Percentiles rank a stretch among this genome's conserved stretches.
Conservation (phyloP, 345 rosid genomes). For the Mallotus nudiflorus region DNA sequence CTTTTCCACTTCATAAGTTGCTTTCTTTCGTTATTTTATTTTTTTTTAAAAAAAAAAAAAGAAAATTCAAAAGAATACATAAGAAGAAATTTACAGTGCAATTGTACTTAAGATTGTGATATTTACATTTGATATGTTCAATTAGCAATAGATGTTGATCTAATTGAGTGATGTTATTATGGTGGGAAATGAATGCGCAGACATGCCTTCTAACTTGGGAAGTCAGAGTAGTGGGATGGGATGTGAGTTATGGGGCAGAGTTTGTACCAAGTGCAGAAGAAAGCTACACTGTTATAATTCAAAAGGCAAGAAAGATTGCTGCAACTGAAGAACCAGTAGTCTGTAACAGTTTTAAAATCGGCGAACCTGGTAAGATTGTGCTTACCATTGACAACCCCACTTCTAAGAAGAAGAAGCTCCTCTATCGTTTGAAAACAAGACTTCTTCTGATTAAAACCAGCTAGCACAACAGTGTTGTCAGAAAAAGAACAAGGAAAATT, state of each 20-base stretch:
- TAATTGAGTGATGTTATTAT: background rate
- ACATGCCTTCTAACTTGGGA: slow-evolving; percentile 26
- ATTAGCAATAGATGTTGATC: background rate
- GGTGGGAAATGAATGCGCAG: slow-evolving; percentile 14
- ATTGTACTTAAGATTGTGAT: no score
- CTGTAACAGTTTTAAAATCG: slow-evolving; percentile 22
- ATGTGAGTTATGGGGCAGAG: slow-evolving; percentile 33
- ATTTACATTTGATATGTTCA: no score
- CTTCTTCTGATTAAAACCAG: background rate
- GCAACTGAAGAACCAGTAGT: slow-evolving; percentile 21
- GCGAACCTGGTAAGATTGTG: slow-evolving; percentile 32
- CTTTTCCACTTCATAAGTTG: background rate
- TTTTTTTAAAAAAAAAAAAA: no score
- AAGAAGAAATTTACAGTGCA: no score
- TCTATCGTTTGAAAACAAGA: slow-evolving; percentile 29
- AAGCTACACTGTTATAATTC: slow-evolving; percentile 31
- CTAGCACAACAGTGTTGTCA: no score
- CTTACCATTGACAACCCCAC: slow-evolving; percentile 29
- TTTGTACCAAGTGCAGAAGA: slow-evolving; percentile 29
- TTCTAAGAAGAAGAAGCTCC: slow-evolving; percentile 34
- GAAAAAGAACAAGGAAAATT: no score
- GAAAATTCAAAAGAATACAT: no score
- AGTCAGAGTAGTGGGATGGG: slow-evolving; percentile 37
- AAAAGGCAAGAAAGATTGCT: slow-evolving; percentile 24
- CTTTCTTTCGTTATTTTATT: no score